Evolutionary conservation across 176 grass and related monocot species (phyloP), one percentile per base, ranked within the genome.

Genomic region (Microstegium vimineum): DNA sequence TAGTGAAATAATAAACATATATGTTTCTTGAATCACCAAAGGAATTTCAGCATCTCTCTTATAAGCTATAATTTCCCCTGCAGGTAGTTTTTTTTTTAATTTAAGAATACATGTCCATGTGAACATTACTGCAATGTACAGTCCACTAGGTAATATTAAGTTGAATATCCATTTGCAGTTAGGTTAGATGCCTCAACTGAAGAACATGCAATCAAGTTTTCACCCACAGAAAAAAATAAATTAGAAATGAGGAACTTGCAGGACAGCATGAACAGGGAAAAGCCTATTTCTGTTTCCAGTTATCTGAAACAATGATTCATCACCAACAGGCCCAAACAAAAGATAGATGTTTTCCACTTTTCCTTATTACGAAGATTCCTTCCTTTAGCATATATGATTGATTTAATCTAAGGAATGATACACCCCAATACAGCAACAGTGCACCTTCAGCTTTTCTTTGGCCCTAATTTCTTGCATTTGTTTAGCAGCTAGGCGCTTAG

Each of bases 401-500:
- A 71, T 59, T 64, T 65, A 37, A 40, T 68, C 33, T 16, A 89
- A 56, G 20, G 10, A 27, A 80, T 57, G 51, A 46, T 56, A 23
- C 22, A 74, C 22, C 34, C 57, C 65, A 74, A 61, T 61, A 71
- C 38, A 82, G 13, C 28, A 81, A 26, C 35, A 81, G 9, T 33
- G 71, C 43, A 98, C 96, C 83, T 90, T 91, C 17, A 95, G 72
- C 66, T 93, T 93, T 85, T 98, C 90, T 90, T 87, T 95, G 64
- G 73, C 87, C 32, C 80, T 87, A 66, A 98, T 93, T 93, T 98
- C 67, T 88, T 91, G 82, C 96, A 98, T 93, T 73, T 98, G 96
- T 83, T 93, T 91, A 68, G 86, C 87, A 43, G 96, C 96, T 84
- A 98, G 90, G 32, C 87, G 87, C 88, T 98, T 98, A 57, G 93